Percentiles rank a stretch among this genome's conserved stretches.
These are phyloP conservation scores for Leersia perrieri DNA, from an alignment of 176 grass and related monocot genomes.

Conservation along the genomic window DNA sequence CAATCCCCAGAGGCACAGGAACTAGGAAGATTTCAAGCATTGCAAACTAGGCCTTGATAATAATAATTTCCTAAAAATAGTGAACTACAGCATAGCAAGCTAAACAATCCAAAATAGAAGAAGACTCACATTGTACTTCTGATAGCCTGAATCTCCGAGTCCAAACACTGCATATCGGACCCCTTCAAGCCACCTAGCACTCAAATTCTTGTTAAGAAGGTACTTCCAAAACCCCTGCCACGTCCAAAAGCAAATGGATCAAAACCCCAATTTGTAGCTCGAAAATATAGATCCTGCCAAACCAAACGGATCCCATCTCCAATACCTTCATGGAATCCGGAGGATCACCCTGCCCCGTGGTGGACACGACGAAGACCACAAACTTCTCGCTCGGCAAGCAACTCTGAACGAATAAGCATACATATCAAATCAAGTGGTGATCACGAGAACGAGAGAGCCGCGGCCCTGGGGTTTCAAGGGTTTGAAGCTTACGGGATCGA, in stretches of 20 bases:
- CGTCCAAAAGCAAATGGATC: neutral
- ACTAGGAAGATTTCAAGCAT: neutral
- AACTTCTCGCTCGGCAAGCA: slow-evolving; percentile 48
- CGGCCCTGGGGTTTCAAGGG: neutral
- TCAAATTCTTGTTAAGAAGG: slow-evolving; percentile 62
- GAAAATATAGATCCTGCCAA: neutral
- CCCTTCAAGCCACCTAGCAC: slow-evolving; percentile 56
- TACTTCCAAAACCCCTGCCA: slow-evolving; percentile 76
- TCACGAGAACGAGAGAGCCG: neutral
- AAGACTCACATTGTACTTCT: slow-evolving; percentile 85
- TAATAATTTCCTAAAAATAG: neutral
- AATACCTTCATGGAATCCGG: slow-evolving; percentile 87
- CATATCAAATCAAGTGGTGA: neutral
- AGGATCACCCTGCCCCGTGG: slow-evolving; percentile 83
- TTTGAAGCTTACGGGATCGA: slow-evolving; percentile 55
- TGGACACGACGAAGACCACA: slow-evolving; percentile 85
- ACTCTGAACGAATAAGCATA: slow-evolving; percentile 34
- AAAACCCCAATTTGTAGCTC: slow-evolving; percentile 5
- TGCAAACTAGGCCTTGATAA: neutral
- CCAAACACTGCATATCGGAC: slow-evolving; percentile 80
- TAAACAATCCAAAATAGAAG: neutral
- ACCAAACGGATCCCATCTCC: neutral
- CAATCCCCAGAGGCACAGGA: neutral
- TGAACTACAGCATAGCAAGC: neutral
- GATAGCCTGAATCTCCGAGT: slow-evolving; percentile 91